Evolutionary conservation across 441 rosid species (phyloP), one percentile per base, ranked within the genome.

Genomic region (Sinapis alba): DNA sequence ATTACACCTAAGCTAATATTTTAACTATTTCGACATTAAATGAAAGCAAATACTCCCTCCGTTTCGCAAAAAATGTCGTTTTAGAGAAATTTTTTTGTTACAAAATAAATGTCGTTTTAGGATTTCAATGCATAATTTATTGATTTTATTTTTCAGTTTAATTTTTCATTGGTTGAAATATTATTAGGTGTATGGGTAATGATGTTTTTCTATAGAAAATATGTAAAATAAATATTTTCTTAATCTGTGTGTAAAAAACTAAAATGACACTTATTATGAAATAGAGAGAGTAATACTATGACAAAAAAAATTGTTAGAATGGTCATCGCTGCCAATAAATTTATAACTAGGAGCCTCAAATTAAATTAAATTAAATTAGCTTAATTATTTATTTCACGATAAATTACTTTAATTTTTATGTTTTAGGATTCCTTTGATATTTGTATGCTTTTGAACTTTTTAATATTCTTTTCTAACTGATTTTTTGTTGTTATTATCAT

Each of bases 21-120:
- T 76, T 76, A 41, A 56, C 59, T 69, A 54, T 38, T 3, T 62
- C 60, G 63, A 32, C 54, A 75, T 60, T 68, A 18, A 74, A 68
- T 75, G 73, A 23, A 67, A 47, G 15, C 72, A 30, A 45, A 47
- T 38, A n/a, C n/a, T n/a, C n/a, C n/a, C n/a, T n/a, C n/a, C n/a
- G n/a, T n/a, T n/a, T n/a, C n/a, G n/a, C n/a, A n/a, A n/a, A n/a
- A n/a, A n/a, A n/a, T n/a, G n/a, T n/a, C n/a, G n/a, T n/a, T n/a
- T n/a, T n/a, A n/a, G n/a, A n/a, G n/a, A n/a, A n/a, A n/a, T n/a
- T n/a, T n/a, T n/a, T n/a, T n/a, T n/a, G n/a, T n/a, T n/a, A n/a
- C n/a, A n/a, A n/a, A n/a, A n/a, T n/a, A n/a, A n/a, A n/a, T n/a
- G n/a, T n/a, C n/a, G n/a, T n/a, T n/a, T n/a, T n/a, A n/a, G n/a